phyloP scores from a whole-genome alignment of 2,329 filamentous ascomycete genomes.

The Penicillium corylophilum region DNA sequence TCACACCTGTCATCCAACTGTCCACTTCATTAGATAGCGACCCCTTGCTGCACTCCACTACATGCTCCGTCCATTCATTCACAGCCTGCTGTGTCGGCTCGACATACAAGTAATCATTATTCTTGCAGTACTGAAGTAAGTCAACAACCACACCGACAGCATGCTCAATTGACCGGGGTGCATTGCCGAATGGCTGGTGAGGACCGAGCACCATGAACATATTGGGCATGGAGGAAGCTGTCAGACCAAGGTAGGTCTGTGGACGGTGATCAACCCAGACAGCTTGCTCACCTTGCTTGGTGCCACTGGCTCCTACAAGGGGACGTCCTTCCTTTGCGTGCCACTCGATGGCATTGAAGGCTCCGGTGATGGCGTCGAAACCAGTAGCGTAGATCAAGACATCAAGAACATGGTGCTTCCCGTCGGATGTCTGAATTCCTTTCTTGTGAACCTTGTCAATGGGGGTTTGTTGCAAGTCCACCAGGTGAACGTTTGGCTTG shows the following conservation, averaged over 20 bases:
- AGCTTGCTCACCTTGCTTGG: constrained; percentile 23
- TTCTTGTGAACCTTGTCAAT: constrained; percentile 17
- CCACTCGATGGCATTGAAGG: constrained; percentile 41
- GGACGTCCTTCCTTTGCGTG: constrained; percentile 34
- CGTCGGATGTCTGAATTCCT: constrained; percentile 43
- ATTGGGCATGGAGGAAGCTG: constrained; percentile 48
- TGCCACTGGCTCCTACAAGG: constrained; percentile 22
- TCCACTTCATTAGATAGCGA: constrained; percentile 50
- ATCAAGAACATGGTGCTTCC: constrained; percentile 41
- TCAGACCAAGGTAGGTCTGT: constrained; percentile 45
- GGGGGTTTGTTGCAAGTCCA: constrained; percentile 25
- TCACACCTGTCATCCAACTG: constrained; percentile 57
- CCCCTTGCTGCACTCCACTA: constrained; percentile 47
- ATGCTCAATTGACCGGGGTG: constrained; percentile 34
- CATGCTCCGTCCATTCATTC: constrained; percentile 49
- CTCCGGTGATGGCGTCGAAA: constrained; percentile 46
- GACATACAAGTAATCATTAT: constrained; percentile 24
- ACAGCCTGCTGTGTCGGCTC: constrained; percentile 45
- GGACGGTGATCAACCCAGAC: constrained; percentile 28
- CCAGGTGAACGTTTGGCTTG: constrained; percentile 33
- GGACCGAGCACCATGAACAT: constrained; percentile 57
- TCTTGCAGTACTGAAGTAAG: constrained; percentile 25
- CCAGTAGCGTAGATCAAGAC: constrained; percentile 48
- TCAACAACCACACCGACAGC: constrained; percentile 41
- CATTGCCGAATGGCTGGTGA: constrained; percentile 47